Evolutionary conservation across 192 early-diverging fungal species (phyloP).

Genomic region (Backusella tuberculispora): DNA sequence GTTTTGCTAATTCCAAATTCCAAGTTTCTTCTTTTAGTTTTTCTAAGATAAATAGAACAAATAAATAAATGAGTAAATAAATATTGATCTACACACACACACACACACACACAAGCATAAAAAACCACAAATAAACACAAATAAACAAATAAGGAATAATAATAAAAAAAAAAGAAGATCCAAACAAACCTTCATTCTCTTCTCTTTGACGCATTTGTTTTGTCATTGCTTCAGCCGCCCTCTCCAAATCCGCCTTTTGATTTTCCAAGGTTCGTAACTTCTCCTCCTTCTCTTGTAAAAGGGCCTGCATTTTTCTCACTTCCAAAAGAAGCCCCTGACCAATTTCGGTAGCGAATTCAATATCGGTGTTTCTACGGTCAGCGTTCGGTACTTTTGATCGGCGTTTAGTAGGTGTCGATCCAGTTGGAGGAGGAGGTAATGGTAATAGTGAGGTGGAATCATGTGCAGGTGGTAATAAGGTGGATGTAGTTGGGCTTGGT

Average conservation of each 20-base stretch:
- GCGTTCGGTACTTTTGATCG: conserved; percentile 44
- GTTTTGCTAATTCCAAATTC: conserved; percentile 56
- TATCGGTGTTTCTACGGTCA: conserved; percentile 44
- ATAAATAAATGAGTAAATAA: too few relatives aligned
- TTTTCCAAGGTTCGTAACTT: conserved; percentile 44
- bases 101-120: too few relatives aligned
- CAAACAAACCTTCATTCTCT: conserved; percentile 58
- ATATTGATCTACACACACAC: too few relatives aligned
- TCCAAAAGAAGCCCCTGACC: conserved; percentile 49
- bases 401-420: conserved; percentile 40
- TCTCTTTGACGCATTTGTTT: conserved; percentile 56
- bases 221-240: conserved; percentile 49
- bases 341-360: conserved; percentile 53
- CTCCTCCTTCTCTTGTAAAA: conserved; percentile 50
- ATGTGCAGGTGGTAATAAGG: conserved; percentile 23
- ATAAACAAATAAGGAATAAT: neutral
- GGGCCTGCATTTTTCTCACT: conserved; percentile 48
- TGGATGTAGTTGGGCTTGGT: conserved; percentile 37
- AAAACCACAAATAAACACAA: neutral
- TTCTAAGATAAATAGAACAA: conserved; percentile 39
- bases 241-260: conserved; percentile 55
- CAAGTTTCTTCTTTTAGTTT: conserved; percentile 57
- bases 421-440: conserved; percentile 31
- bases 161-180: neutral
- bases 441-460: conserved; percentile 23